phyloP scores from a whole-genome alignment of 2,329 filamentous ascomycete genomes.

The Cladophialophora yegresii region DNA sequence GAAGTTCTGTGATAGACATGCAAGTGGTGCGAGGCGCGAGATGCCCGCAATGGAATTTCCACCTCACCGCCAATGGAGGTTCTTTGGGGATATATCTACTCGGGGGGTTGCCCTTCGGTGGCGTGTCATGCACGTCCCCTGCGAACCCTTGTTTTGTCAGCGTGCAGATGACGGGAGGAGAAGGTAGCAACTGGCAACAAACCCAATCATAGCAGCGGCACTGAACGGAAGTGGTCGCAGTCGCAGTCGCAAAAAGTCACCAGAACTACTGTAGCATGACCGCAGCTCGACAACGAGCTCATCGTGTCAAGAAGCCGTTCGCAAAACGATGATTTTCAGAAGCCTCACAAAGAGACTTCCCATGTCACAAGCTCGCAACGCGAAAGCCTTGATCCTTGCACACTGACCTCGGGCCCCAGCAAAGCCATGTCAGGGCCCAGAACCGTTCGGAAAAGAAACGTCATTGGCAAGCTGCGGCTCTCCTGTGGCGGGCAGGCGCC shows the following conservation, averaged over 20 bases:
- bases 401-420: slow-evolving; percentile 6
- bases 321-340: not conserved
- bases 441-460: slow-evolving; percentile 12
- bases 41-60: not conserved
- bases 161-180: slow-evolving; percentile 10
- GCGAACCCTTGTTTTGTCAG: slow-evolving; percentile 23
- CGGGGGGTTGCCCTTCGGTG: slow-evolving; percentile 7
- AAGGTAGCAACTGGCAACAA: not conserved
- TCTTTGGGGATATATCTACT: slow-evolving; percentile 16
- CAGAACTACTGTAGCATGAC: not conserved
- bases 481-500: not conserved
- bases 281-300: not conserved
- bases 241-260: not conserved
- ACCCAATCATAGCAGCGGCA: not conserved
- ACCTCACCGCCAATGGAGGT: slow-evolving; percentile 10
- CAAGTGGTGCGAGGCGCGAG: not conserved
- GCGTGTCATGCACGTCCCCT: slow-evolving; percentile 20
- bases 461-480: slow-evolving; percentile 18
- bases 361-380: not conserved
- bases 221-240: not conserved
- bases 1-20: slow-evolving; percentile 2
- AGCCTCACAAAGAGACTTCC: not conserved
- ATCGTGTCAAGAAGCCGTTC: not conserved
- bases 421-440: slow-evolving; percentile 14
- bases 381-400: not conserved